Conservation (phyloP, 805 yeast species). For the Pichia ethanolica region DNA sequence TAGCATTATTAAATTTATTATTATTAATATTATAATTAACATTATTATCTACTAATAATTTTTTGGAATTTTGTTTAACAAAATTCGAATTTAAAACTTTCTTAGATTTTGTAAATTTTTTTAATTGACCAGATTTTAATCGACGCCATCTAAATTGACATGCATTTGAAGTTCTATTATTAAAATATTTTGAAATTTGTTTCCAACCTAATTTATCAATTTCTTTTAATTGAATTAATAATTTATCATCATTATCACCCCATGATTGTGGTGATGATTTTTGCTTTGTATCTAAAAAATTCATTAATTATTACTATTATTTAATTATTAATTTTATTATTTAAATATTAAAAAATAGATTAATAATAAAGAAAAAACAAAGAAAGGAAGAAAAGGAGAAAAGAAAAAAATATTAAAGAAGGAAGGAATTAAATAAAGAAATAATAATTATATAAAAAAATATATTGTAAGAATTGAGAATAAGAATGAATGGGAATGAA, state of each 20-base stretch:
- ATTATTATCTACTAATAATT: too few species aligned
- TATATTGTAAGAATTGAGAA: too few species aligned
- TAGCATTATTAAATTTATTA: background rate
- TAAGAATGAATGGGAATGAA: too few species aligned
- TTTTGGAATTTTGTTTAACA: background rate
- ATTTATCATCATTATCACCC: slow-evolving; percentile 71
- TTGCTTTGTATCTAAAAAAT: background rate
- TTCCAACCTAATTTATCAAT: slow-evolving; percentile 84
- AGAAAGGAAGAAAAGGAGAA: too few species aligned
- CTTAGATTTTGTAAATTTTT: slow-evolving; percentile 1
- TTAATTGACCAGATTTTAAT: slow-evolving; percentile 25
- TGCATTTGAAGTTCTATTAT: slow-evolving; percentile 80
- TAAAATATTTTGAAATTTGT: slow-evolving; percentile 72
- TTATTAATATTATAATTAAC: background rate
- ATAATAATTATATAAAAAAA: too few species aligned
- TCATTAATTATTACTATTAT: background rate
- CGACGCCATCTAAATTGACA: slow-evolving; percentile 89
- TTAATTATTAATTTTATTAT: too few species aligned
- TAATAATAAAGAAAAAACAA: too few species aligned
- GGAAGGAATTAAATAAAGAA: too few species aligned
- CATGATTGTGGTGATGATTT: slow-evolving; percentile 37
- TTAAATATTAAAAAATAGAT: too few species aligned
- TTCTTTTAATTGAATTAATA: slow-evolving; percentile 71
- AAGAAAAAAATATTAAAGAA: too few species aligned
- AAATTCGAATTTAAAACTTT: too few species aligned